These are phyloP conservation scores for Ensete glaucum DNA, from an alignment of 176 grass and related monocot genomes.

Conservation along the genomic window DNA sequence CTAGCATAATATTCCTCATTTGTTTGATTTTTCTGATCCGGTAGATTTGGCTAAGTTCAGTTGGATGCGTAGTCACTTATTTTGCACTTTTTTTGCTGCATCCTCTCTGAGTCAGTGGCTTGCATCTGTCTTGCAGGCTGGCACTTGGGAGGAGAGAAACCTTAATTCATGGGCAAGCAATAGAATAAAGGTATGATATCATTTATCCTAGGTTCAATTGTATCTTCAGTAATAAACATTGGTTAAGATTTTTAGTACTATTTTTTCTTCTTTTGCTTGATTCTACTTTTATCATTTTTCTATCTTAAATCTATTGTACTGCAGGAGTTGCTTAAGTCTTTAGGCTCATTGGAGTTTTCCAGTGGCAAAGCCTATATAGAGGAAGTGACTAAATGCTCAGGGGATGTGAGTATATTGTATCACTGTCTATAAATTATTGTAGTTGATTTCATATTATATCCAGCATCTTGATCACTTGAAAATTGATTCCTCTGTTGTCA, in stretches of 20 bases:
- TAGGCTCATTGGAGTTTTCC: constrained; percentile 57
- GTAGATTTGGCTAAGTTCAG: too few relatives aligned
- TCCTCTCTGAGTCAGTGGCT: neutral
- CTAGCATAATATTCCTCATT: too few relatives aligned
- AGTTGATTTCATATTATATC: neutral
- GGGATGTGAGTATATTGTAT: constrained; percentile 52
- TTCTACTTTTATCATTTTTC: neutral
- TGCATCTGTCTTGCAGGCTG: constrained; percentile 51
- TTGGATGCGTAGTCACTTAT: too few relatives aligned
- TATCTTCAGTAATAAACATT: neutral
- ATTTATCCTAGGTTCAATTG: neutral
- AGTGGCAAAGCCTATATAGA: constrained; percentile 66
- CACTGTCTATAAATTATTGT: neutral
- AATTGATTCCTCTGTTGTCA: neutral
- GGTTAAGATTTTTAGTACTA: neutral
- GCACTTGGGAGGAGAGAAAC: constrained; percentile 96
- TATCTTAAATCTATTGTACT: neutral
- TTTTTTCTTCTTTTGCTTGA: neutral
- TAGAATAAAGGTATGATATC: constrained; percentile 54
- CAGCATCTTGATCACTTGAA: neutral
- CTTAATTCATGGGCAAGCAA: constrained; percentile 85
- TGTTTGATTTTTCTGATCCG: too few relatives aligned
- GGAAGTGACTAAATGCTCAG: constrained; percentile 71
- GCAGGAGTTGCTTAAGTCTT: constrained; percentile 63
- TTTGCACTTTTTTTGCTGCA: neutral